These are phyloP conservation scores for Spatholobus suberectus DNA, from an alignment of 306 rosid species.

Conservation along the genomic window DNA sequence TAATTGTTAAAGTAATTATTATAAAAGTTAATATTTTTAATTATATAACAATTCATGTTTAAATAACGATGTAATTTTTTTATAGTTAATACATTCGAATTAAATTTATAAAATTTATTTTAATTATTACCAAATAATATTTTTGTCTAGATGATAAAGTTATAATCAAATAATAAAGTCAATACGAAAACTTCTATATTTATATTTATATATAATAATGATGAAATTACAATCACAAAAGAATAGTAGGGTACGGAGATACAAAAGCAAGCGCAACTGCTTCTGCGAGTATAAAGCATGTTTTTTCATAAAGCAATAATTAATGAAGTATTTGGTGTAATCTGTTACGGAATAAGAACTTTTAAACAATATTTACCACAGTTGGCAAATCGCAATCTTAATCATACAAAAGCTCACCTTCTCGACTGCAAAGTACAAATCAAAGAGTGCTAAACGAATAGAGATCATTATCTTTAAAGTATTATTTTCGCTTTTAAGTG, in stretches of 20 bases:
- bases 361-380: conserved; percentile 24
- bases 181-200: not conserved
- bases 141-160: not conserved
- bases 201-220: not conserved
- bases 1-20: no score
- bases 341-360: not conserved
- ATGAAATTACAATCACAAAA: not conserved
- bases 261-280: conserved; percentile 31
- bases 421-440: not conserved
- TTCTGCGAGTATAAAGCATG: not conserved
- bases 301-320: conserved; percentile 12
- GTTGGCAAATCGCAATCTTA: conserved; percentile 35
- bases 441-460: conserved; percentile 17
- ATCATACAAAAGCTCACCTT: conserved; percentile 39
- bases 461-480: no score
- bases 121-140: not conserved
- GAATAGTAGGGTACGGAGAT: not conserved
- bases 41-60: no score
- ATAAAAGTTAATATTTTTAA: no score
- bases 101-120: not conserved
- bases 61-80: not conserved
- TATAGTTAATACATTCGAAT: not conserved
- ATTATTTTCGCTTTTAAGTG: no score
- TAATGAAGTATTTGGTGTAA: conserved; percentile 31
- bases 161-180: not conserved